Evolutionary conservation across 2,329 filamentous ascomycete species (phyloP), one percentile per base, ranked within the genome.

Genomic region (Thermomyces lanuginosus): DNA sequence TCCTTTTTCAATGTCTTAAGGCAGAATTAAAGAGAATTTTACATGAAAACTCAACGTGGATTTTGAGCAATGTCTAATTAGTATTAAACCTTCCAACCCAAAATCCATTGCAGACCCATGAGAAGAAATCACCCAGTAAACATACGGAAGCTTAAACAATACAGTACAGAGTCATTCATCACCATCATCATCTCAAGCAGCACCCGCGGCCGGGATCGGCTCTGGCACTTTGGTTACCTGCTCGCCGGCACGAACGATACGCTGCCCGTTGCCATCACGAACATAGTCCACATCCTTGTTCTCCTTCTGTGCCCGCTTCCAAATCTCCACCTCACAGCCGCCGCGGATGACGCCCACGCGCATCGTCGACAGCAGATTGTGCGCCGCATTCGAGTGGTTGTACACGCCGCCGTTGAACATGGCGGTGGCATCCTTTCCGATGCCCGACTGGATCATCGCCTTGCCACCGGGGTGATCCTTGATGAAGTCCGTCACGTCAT

Each of bases 391-490:
- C 51, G 76, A 82, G 64, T 91, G 81, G 52, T 76, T 69, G 62
- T 91, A 91, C 35, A 91, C 77, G 58, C 81, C 81, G 38, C 81
- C 81, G 55, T 91, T 91, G 69, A 91, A 91, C 58, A 84, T 81
- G 42, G 80, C 78, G 9, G 81, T 89, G 29, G 80, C 79, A 37
- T 91, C 81, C 63, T 89, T 89, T 51, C 81, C 81, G 31, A 91
- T 69, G 26, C 74, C 79, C 15, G 76, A 78, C 39, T 62, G 70
- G 60, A 91, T 89, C 59, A 91, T 75, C 21, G 79, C 77, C 63
- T 79, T 82, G 49, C 81, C 81, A 64, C 81, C 81, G n/a, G 81
- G 81, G 55, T 91, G 81, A 44, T 84, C 77, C 55, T 79, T 77
- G 62, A 89, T 78, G 57, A 91, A 91, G 49, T 78, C 66, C 41